These are phyloP conservation scores for Trichoderma sp. DNA, from an alignment of 2,329 filamentous ascomycete species.

Conservation along the genomic window DNA sequence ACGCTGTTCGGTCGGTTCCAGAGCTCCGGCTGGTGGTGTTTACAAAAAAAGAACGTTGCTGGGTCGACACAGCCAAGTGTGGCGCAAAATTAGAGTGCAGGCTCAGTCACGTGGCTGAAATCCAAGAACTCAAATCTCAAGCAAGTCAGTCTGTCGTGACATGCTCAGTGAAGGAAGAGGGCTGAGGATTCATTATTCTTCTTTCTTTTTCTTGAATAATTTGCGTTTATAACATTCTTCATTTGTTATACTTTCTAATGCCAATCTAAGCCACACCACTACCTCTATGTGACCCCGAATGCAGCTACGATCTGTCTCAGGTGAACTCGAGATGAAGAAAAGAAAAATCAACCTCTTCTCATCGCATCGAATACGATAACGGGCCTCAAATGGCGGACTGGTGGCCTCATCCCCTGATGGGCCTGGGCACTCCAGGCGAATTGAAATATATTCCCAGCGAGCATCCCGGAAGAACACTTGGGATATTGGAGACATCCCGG, in stretches of 20 bases:
- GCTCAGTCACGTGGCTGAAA: slow-evolving; percentile 24
- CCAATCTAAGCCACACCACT: background rate
- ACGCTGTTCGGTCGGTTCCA: background rate
- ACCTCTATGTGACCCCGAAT: slow-evolving; percentile 1
- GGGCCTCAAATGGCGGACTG: slow-evolving; percentile 39
- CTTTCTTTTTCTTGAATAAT: background rate
- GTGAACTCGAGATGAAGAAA: slow-evolving; percentile 35
- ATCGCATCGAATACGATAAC: slow-evolving; percentile 31
- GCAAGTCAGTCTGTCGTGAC: background rate
- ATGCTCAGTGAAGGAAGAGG: background rate
- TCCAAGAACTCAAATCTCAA: background rate
- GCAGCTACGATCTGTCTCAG: background rate
- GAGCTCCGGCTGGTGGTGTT: slow-evolving; percentile 8
- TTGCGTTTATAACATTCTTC: background rate
- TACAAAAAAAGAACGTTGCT: slow-evolving; percentile 24
- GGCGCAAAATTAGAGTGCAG: background rate
- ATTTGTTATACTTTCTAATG: background rate
- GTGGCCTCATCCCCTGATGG: slow-evolving; percentile 32
- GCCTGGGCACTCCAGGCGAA: slow-evolving; percentile 34
- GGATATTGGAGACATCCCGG: slow-evolving; percentile 33
- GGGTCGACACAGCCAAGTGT: slow-evolving; percentile 23
- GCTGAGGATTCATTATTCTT: background rate
- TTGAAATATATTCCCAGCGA: slow-evolving; percentile 33
- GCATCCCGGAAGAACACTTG: slow-evolving; percentile 26
- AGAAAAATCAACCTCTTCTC: slow-evolving; percentile 26